Evolutionary conservation across 2,329 filamentous ascomycete species (phyloP).

Genomic region (Neurospora crassa): DNA sequence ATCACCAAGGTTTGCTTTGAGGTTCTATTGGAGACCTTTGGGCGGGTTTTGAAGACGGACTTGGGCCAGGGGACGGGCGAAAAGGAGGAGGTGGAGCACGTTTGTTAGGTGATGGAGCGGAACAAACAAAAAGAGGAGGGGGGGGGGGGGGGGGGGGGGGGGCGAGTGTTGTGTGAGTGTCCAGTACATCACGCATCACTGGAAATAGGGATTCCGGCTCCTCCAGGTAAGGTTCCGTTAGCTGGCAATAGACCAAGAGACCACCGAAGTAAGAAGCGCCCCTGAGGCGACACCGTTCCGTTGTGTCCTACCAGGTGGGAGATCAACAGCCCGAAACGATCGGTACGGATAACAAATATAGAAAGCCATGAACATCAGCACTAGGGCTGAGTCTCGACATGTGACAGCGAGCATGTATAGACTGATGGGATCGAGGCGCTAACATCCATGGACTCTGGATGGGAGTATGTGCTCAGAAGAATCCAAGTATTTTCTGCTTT

Average conservation of each 20-base stretch:
- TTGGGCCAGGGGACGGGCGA: constrained; percentile 58
- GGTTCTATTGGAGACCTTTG: constrained; percentile 80
- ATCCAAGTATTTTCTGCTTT: not conserved
- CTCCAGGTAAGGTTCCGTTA: not conserved
- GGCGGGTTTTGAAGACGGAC: constrained; percentile 66
- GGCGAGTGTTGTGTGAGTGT: not conserved
- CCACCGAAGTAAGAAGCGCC: not conserved
- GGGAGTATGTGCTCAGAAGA: not conserved
- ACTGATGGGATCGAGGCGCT: not conserved
- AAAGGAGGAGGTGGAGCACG: constrained; percentile 57
- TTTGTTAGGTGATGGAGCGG: constrained; percentile 42
- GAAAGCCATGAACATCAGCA: not conserved
- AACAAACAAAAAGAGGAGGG: fast-evolving
- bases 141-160: no score
- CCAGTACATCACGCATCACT: not conserved
- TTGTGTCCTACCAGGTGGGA: not conserved
- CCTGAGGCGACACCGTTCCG: not conserved
- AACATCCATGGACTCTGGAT: not conserved
- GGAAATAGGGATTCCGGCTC: not conserved
- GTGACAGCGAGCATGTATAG: not conserved
- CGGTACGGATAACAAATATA: fast-evolving
- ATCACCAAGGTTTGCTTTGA: constrained; percentile 84
- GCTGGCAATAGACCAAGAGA: not conserved
- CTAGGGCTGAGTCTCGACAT: not conserved
- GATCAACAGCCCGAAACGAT: not conserved